Conservation (phyloP, 805 yeast genomes). For the Saturnispora hagleri region DNA sequence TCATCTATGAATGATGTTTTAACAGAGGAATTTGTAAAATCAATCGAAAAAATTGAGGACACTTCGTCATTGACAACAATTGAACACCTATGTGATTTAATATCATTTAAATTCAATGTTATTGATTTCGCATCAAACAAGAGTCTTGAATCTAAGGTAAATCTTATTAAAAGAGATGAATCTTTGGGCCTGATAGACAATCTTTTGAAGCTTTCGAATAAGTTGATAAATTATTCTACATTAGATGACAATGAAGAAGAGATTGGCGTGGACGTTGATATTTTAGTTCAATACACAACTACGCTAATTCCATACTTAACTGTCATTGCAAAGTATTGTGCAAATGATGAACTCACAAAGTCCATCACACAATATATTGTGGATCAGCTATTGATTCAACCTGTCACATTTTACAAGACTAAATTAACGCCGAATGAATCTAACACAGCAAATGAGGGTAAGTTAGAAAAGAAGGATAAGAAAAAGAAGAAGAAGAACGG, state of each 20-base stretch:
- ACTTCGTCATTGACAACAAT: not conserved
- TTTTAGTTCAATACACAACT: constrained; percentile 14
- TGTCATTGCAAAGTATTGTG: constrained; percentile 19
- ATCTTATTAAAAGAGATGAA: not conserved
- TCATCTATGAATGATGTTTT: not conserved
- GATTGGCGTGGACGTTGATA: constrained; percentile 3
- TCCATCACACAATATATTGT: constrained; percentile 21
- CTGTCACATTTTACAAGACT: constrained; percentile 11
- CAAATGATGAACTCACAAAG: constrained; percentile 13
- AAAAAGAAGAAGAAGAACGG: not conserved
- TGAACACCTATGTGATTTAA: constrained; percentile 4
- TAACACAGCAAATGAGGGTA: not conserved
- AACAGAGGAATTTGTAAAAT: not conserved
- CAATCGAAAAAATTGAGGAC: not conserved
- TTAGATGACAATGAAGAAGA: not conserved
- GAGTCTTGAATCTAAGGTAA: not conserved
- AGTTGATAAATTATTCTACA: not conserved
- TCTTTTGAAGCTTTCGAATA: not conserved
- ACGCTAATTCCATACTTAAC: constrained; percentile 20
- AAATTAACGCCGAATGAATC: not conserved
- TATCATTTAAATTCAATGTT: constrained; percentile 1
- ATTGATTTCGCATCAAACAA: not conserved
- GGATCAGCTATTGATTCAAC: constrained; percentile 17
- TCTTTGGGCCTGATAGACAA: not conserved
- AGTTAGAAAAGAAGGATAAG: not conserved